These are phyloP conservation scores for Picea abies DNA, from an alignment of 83 land plant species.

Conservation along the genomic window DNA sequence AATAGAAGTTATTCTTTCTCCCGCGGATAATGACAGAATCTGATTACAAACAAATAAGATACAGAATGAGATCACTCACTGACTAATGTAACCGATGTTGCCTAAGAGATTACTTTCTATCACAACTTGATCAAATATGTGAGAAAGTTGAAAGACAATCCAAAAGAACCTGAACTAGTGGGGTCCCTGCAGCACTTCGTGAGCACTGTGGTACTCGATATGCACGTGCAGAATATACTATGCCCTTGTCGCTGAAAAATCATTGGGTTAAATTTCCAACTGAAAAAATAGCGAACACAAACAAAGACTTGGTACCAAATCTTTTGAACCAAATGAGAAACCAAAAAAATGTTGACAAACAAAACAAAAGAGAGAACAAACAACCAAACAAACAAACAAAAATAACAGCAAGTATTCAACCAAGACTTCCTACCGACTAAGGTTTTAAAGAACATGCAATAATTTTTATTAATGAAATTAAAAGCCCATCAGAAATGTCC, in stretches of 20 bases:
- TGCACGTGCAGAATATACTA: slow-evolving; percentile 93
- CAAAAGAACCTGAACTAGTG: slow-evolving; percentile 76
- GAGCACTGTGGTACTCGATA: slow-evolving; percentile 93
- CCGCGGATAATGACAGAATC: slow-evolving; percentile 85
- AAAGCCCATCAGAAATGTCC: too few relatives aligned
- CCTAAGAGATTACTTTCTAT: not conserved
- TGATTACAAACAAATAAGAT: slow-evolving; percentile 21
- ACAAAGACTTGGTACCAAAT: not conserved
- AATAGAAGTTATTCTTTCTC: slow-evolving; percentile 93
- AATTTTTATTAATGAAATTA: too few relatives aligned
- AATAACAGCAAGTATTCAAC: too few relatives aligned
- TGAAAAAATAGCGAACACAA: not conserved
- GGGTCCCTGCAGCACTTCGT: slow-evolving; percentile 90
- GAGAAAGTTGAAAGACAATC: not conserved
- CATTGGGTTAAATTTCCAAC: not conserved
- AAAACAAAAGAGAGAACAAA: too few relatives aligned
- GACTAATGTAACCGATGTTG: not conserved
- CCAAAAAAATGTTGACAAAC: too few relatives aligned
- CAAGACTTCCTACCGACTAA: not conserved
- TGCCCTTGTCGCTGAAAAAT: slow-evolving; percentile 85
- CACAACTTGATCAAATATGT: not conserved
- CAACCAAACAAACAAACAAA: too few relatives aligned
- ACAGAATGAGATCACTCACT: not conserved
- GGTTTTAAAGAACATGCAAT: not conserved
- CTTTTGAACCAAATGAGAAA: too few relatives aligned